These are phyloP conservation scores for Plasmodium relictum DNA, from an alignment of 169 alveolate species.

Conservation along the genomic window DNA sequence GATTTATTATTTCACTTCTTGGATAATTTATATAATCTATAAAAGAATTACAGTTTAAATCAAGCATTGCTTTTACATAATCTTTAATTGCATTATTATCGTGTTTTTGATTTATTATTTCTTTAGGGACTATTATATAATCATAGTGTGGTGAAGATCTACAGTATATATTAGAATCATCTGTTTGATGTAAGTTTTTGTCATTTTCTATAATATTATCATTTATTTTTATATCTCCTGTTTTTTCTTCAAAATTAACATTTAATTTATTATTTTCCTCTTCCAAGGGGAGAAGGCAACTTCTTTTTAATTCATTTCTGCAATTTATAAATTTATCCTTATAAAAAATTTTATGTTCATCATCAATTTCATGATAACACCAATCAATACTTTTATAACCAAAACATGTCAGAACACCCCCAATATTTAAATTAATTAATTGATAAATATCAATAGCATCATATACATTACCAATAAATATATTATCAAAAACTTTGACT, in stretches of 20 bases:
- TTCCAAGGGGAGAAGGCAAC: neutral
- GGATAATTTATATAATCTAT: neutral
- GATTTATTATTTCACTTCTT: neutral
- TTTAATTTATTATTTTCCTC: neutral
- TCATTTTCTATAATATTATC: neutral
- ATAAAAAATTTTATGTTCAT: constrained; percentile 23
- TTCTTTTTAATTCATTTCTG: constrained; percentile 21
- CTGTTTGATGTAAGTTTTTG: neutral
- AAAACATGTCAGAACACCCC: constrained; percentile 68
- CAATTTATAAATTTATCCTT: constrained; percentile 32
- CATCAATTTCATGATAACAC: constrained; percentile 16
- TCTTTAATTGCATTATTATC: constrained; percentile 15
- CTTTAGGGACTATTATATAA: constrained; percentile 29
- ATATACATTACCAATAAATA: constrained; percentile 58
- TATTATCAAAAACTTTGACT: constrained; percentile 54
- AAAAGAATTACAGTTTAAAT: constrained; percentile 1
- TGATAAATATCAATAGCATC: constrained; percentile 49
- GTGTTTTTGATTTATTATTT: constrained; percentile 1
- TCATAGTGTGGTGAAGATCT: constrained; percentile 29
- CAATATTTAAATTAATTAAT: constrained; percentile 49
- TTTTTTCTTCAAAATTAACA: neutral
- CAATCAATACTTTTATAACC: constrained; percentile 52
- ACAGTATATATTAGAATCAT: neutral
- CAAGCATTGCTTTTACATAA: constrained; percentile 44
- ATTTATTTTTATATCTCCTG: neutral